These are phyloP conservation scores for Lagenaria siceraria DNA, from an alignment of 306 rosid genomes.

Conservation along the genomic window DNA sequence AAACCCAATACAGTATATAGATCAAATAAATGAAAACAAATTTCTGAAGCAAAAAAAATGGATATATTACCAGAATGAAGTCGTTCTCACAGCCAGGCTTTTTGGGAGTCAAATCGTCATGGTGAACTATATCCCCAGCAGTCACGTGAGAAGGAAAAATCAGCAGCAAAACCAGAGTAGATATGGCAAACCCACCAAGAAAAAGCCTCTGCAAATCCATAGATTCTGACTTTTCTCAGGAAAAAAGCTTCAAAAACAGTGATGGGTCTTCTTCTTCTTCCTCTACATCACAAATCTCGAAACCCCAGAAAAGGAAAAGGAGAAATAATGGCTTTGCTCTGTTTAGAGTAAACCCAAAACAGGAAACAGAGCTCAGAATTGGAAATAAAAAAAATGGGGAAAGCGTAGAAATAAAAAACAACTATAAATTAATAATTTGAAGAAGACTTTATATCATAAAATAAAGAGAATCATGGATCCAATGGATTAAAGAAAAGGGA, in stretches of 20 bases:
- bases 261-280: slow-evolving; percentile 15
- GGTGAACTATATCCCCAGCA: slow-evolving; percentile 74
- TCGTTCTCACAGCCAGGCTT: slow-evolving; percentile 83
- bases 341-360: not conserved
- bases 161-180: slow-evolving; percentile 24
- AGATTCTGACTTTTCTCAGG: slow-evolving; percentile 7
- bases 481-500: not conserved
- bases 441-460: not conserved
- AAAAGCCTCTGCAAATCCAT: slow-evolving; percentile 46
- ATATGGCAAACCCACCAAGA: slow-evolving; percentile 10
- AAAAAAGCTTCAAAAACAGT: slow-evolving; percentile 19
- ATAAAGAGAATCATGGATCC: not conserved
- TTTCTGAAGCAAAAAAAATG: not conserved
- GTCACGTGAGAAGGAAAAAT: slow-evolving; percentile 19
- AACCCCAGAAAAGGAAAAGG: not conserved
- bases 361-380: not conserved
- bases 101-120: slow-evolving; percentile 67
- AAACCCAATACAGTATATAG: slow-evolving; percentile 10
- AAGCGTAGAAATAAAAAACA: not conserved
- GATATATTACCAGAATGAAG: slow-evolving; percentile 61
- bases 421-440: not conserved
- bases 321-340: not conserved
- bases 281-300: slow-evolving; percentile 26
- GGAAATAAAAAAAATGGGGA: not conserved
- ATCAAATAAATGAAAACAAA: slow-evolving; percentile 15